Percentiles rank a stretch among this genome's conserved stretches.
Conservation (phyloP, 2,329 filamentous ascomycete genomes). For the Ophiocordyceps sinensis region DNA sequence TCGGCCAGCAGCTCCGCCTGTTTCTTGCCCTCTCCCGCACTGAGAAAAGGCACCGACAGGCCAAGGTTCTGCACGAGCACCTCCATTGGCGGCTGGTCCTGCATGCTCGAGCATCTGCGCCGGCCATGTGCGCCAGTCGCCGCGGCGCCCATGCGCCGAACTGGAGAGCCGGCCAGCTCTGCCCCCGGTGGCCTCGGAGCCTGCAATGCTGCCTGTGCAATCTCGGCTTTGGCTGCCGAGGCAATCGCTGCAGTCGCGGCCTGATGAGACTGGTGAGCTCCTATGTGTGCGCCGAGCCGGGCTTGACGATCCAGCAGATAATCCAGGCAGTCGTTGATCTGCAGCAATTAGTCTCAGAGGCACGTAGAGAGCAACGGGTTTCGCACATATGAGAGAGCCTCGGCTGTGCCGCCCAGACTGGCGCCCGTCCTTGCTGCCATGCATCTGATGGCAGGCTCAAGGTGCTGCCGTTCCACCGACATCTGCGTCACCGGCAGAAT, state of each 20-base stretch:
- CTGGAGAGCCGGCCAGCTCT: slow-evolving; percentile 19
- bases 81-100: slow-evolving; percentile 26
- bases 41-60: slow-evolving; percentile 22
- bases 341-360: slow-evolving; percentile 6
- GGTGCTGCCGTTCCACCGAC: slow-evolving; percentile 52
- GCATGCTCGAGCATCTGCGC: slow-evolving; percentile 21
- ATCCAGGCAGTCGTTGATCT: slow-evolving; percentile 38
- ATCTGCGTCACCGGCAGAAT: slow-evolving; percentile 57
- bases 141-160: slow-evolving; percentile 18
- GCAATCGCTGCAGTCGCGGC: slow-evolving; percentile 22
- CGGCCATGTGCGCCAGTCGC: slow-evolving; percentile 10
- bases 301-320: slow-evolving; percentile 33
- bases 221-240: slow-evolving; percentile 27
- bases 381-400: slow-evolving; percentile 37
- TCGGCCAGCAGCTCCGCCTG: slow-evolving; percentile 19
- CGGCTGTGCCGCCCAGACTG: slow-evolving; percentile 27
- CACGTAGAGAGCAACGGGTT: background rate
- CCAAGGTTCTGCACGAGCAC: slow-evolving; percentile 34
- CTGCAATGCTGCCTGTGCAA: slow-evolving; percentile 14
- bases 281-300: slow-evolving; percentile 24
- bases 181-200: slow-evolving; percentile 9
- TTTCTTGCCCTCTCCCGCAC: slow-evolving; percentile 10
- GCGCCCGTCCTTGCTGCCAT: slow-evolving; percentile 28
- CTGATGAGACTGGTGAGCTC: slow-evolving; percentile 32
- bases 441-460: slow-evolving; percentile 41